A percentile compares a stretch with the other conserved stretches of the same genome.
Conservation (phyloP, 192 early-diverging fungal species). For the Piromyces sp. region DNA sequence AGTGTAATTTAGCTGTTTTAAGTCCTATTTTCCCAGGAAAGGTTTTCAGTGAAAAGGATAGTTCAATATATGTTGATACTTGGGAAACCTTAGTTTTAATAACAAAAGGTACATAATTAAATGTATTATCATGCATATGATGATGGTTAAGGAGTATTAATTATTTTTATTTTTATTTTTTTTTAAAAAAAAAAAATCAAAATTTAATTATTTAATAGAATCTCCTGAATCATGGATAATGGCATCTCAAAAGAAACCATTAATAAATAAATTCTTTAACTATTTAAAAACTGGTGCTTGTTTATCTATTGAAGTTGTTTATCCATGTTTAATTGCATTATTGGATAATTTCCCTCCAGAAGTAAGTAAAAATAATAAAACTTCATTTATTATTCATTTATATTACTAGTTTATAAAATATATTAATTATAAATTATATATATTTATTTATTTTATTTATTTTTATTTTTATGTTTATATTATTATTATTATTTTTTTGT, state of each 20-base stretch:
- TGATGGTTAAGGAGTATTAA: too few species aligned
- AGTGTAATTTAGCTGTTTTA: not conserved
- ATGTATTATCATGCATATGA: too few species aligned
- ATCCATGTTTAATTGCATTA: not conserved
- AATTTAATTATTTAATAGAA: not conserved
- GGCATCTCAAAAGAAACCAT: not conserved
- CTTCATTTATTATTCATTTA: too few species aligned
- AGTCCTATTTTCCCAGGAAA: not conserved
- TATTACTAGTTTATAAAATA: too few species aligned
- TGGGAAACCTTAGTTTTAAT: not conserved
- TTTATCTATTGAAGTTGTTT: not conserved
- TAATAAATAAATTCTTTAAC: not conserved
- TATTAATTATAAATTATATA: too few species aligned
- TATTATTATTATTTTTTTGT: too few species aligned
- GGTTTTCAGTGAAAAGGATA: not conserved
- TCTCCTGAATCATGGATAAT: not conserved
- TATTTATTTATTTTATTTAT: too few species aligned
- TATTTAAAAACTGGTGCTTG: not conserved
- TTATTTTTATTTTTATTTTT: too few species aligned
- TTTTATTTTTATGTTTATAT: too few species aligned
- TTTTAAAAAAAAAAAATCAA: not conserved
- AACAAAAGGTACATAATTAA: not conserved
- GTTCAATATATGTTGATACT: not conserved
- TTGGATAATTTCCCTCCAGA: not conserved
- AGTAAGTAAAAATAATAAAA: not conserved